phyloP scores from a whole-genome alignment of 208 protist genomes.

The Trichomonas gallinae region DNA sequence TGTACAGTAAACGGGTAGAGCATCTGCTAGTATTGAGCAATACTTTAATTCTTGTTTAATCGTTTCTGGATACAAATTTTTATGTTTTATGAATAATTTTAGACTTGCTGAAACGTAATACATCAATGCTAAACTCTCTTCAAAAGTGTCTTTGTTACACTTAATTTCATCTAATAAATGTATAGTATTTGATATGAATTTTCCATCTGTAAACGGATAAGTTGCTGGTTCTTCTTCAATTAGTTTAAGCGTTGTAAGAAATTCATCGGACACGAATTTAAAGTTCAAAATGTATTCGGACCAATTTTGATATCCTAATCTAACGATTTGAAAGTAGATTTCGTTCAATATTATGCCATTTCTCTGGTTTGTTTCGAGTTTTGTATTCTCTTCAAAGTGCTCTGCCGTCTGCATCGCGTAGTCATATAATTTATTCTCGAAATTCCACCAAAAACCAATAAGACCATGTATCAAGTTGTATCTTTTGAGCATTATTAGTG shows the following conservation, averaged over 20 bases:
- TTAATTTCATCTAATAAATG: background rate
- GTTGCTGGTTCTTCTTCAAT: background rate
- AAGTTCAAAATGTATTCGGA: background rate
- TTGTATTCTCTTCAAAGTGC: background rate
- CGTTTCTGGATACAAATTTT: background rate
- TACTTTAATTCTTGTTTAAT: background rate
- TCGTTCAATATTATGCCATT: background rate
- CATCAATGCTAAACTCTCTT: no score
- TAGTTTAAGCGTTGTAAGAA: background rate
- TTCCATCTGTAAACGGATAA: background rate
- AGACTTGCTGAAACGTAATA: background rate
- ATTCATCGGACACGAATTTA: background rate
- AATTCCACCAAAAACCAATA: background rate
- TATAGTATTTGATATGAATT: background rate
- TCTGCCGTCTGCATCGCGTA: background rate
- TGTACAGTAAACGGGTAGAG: background rate
- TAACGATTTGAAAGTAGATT: background rate
- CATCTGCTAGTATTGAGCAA: background rate
- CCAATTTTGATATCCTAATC: background rate
- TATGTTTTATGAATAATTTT: background rate
- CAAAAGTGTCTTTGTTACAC: no score
- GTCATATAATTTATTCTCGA: background rate
- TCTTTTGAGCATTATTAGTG: background rate
- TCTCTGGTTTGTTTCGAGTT: background rate
- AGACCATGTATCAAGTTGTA: background rate